These are phyloP conservation scores for Fusarium nanum DNA, from an alignment of 2,329 filamentous ascomycete species.

Conservation along the genomic window DNA sequence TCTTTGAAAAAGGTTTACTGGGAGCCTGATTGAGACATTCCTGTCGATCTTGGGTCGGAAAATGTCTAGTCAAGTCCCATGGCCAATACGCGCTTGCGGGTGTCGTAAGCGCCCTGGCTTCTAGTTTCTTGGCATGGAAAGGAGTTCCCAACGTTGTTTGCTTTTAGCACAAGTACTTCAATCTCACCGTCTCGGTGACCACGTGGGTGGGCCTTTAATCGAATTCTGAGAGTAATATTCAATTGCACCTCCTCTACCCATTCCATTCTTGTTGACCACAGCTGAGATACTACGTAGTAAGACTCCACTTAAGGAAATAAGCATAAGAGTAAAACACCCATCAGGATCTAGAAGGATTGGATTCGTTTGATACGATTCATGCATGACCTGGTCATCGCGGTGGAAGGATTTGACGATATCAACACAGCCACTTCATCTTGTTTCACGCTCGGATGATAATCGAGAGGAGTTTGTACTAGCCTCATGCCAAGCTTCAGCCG, in stretches of 20 bases:
- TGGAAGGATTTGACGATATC: background rate
- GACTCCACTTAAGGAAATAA: background rate
- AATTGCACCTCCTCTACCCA: background rate
- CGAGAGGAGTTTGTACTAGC: background rate
- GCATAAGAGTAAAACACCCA: background rate
- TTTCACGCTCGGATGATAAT: background rate
- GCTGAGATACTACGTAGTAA: background rate
- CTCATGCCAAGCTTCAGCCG: background rate
- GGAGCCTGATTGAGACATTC: background rate
- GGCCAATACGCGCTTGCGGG: background rate
- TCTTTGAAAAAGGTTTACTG: background rate
- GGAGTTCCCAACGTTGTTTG: background rate
- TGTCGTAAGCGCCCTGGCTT: slow-evolving; percentile 1
- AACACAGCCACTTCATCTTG: slow-evolving; percentile 3
- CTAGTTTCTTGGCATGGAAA: slow-evolving; percentile 15
- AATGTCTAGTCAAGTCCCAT: background rate
- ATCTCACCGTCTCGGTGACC: background rate
- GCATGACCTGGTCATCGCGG: background rate
- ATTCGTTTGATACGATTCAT: background rate
- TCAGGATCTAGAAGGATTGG: background rate
- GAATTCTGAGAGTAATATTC: background rate
- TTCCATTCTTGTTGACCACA: too few relatives aligned
- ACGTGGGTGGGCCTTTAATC: too few relatives aligned
- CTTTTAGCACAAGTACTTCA: too few relatives aligned
- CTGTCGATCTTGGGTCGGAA: background rate